A percentile compares a stretch with the other conserved stretches of the same genome.
phyloP scores from a whole-genome alignment of 441 rosid species.

The Pelargonium myrrhifolium region DNA sequence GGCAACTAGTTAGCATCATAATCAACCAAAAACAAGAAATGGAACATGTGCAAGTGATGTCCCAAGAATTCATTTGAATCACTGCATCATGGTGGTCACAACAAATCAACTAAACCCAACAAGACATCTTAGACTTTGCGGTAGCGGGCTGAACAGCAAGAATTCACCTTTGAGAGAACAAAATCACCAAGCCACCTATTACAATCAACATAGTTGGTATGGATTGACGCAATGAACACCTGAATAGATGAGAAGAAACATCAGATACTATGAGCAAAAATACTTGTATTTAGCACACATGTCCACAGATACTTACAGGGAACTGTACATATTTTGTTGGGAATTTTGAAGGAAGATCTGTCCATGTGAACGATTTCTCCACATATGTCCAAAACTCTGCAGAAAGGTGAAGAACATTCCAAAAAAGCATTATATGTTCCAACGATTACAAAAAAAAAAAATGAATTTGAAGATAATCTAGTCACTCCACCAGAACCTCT shows the following conservation, averaged over 20 bases:
- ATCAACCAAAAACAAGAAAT: too few species aligned
- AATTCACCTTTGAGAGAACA: constrained; percentile 74
- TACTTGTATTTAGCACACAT: constrained; percentile 2
- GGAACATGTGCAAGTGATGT: too few species aligned
- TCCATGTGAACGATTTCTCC: constrained; percentile 94
- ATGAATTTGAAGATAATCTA: neutral
- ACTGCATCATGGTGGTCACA: too few species aligned
- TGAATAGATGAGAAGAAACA: constrained; percentile 24
- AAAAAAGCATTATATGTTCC: neutral
- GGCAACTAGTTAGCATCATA: too few species aligned
- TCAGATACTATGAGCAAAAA: constrained; percentile 10
- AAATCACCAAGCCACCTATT: constrained; percentile 95
- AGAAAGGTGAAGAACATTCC: constrained; percentile 18
- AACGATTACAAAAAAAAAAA: constrained; percentile 5
- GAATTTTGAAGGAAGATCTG: constrained; percentile 85
- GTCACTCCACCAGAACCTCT: neutral
- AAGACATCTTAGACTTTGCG: neutral
- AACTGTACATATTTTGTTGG: constrained; percentile 95
- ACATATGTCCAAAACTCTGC: constrained; percentile 94
- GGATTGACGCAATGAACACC: constrained; percentile 91
- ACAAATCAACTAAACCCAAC: neutral
- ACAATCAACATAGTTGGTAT: constrained; percentile 87
- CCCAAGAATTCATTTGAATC: too few species aligned
- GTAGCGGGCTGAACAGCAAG: neutral
- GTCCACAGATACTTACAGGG: constrained; percentile 53